Evolutionary conservation across 805 yeast species (phyloP), one percentile per base, ranked within the genome.

Genomic region (Candida koratica): DNA sequence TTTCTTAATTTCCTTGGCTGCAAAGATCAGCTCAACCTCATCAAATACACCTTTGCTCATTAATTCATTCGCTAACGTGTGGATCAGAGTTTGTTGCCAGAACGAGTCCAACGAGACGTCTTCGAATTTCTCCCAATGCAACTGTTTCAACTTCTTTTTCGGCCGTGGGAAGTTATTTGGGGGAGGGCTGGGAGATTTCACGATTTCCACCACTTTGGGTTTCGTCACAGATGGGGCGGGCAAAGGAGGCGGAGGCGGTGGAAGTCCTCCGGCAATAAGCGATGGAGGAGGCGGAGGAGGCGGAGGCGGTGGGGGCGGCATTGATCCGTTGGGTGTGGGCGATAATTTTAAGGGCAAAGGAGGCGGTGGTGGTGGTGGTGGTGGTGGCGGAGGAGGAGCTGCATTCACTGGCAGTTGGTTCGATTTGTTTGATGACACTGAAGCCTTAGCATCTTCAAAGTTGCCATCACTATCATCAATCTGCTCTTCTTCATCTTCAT

Each of bases 61-160:
- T 42, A 84, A 64, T 16, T 73, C 77, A 27, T 58, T 63, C 2
- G 71, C 75, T 32, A 75, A 58, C 0, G 50, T 39, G 9, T 64
- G 62, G 14, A 74, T 71, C 31, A 72, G 66, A 1, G 61, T 49
- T 26, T 55, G 52, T 19, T 67, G 68, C 94, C 94, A 84, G 46
- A 84, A 70, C 0, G 93, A 80, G 27, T 73, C 67, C 12, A 67
- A 62, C 11, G 79, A 63, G 18, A 46, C 46, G 12, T 51, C 47
- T 10, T 79, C 84, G 30, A 84, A 61, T 50, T 77, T 82, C 44
- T 84, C 93, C 94, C 93, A 84, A 48, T 84, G 94, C 43, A 84
- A 73, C 49, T 84, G 94, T 51, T 82, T 84, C 61, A 84, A 60
- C 55, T 77, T 79, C 42, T 67, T 69, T 54, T 69, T 69, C 13